Evolutionary conservation across 1,284 basidiomycete genomes (phyloP), one percentile per base, ranked within the genome.

Genomic region (Mycena sp.): DNA sequence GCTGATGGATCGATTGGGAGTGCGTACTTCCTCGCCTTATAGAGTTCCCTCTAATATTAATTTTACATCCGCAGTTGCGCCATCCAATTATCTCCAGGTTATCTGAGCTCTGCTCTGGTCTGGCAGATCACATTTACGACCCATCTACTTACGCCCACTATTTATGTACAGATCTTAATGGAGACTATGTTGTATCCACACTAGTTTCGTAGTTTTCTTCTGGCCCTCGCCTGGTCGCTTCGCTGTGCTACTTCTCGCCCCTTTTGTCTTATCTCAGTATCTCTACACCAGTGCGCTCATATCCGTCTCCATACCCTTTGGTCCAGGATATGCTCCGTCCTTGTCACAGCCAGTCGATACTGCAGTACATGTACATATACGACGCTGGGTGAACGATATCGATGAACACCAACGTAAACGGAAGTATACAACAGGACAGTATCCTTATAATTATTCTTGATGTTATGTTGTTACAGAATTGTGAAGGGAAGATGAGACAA

Each of bases 1-100:
- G 75, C 85, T 16, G 91, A 94, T 72, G 97, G 96, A 52, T 81
- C 87, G 63, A 81, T 89, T 68, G 91, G 97, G 81, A 95, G 91
- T 93, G 74, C 78, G 89, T 85, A 14, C 19, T 9, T 38, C 19
- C 23, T 50, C 43, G 6, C 30, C n/a, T 25, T 40, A 32, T 43
- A 28, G 45, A 57, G 56, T 28, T 25, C 35, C 46, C 2, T 45
- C 12, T 58, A 4, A 14, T 57, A 10, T 63, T 54, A 40, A 61
- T 63, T 53, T 19, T 55, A 25, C 61, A 62, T 66, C 44, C 59
- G 5, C 75, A 92, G 91, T 93, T 74, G 91, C 90, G 54, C 91
- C 91, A 64, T 93, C 91, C 67, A 93, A 93, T 77, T 93, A 93
- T 77, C 84, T 93, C 38, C 90, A 92, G 74, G 82, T 92, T 71